Base-by-base conservation (phyloP, 2,329 filamentous ascomycete genomes). In the Talaromyces sp. region DNA sequence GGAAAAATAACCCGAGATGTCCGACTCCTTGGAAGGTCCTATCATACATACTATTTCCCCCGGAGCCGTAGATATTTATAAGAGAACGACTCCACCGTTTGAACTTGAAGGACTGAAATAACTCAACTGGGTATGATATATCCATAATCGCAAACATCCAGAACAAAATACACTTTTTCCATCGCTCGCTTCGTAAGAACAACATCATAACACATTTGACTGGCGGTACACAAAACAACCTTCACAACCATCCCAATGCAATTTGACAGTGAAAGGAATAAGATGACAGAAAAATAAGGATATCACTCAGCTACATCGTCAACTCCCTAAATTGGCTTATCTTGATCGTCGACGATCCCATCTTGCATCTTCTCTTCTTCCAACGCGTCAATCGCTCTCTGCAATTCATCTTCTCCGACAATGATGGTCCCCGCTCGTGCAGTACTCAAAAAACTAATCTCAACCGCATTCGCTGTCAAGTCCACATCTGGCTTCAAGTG, bases 401-500 rank as follows among this genome's bases (percentile, higher is more conserved):
- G 78, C 40, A 92, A 79, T 67, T 93, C 89, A 62, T 88, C 84
- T 57, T 87, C 83, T 3, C 86, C 84, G 35, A 97, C 83, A 66
- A 97, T 91, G 9, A 97, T 93, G 4, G 91, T 92, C 1, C 93
- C 93, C 0, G 92, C 91, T 37, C 88, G 83, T 4, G 91, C 91
- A 0, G 93, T 97, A 55, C 89, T 94, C 57, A 97, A 77, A 70
- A 97, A 97, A 52, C 88, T 93, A 74, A 97, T 86, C 70, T 97
- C 91, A 1, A 90, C 84, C 1, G 68, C 74, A 52, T 72, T 69
- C 49, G 56, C 69, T 19, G 57, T 62, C 10, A 56, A 22, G 46
- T 68, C 65, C n/a, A 66, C 40, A 61, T 70, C 64, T 2, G 70
- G 66, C 46, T 70, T 62, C 14, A 71, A 61, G 33, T 65, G 66